A percentile compares a stretch with the other conserved stretches of the same genome.
Evolutionary conservation across 805 yeast species (phyloP).

Genomic region (Candida argentea): DNA sequence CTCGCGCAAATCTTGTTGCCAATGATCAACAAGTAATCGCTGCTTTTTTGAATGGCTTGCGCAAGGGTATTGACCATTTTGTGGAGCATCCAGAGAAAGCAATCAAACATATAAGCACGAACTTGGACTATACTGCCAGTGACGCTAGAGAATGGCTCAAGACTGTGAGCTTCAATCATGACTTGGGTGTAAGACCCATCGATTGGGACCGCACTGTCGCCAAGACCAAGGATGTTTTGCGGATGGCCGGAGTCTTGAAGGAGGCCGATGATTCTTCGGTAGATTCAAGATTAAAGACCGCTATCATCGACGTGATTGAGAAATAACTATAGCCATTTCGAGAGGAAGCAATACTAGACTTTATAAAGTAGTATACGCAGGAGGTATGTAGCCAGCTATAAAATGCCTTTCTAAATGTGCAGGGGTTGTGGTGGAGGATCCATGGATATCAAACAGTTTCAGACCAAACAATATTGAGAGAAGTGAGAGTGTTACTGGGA

Average conservation of each 20-base stretch:
- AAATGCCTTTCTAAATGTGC: no score
- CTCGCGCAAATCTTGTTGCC: conserved; percentile 29
- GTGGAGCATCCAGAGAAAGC: conserved; percentile 52
- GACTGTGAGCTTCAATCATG: conserved; percentile 56
- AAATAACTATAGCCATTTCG: background rate
- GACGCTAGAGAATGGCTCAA: conserved; percentile 79
- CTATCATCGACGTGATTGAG: conserved; percentile 5
- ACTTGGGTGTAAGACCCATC: conserved; percentile 25
- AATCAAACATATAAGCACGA: conserved; percentile 47
- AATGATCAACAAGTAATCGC: conserved; percentile 12
- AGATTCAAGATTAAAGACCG: conserved; percentile 16
- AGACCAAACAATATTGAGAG: no score
- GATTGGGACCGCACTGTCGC: conserved; percentile 41
- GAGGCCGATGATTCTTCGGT: conserved; percentile 19
- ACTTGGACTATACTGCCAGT: conserved; percentile 64
- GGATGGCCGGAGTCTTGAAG: conserved; percentile 51
- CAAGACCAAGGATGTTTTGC: conserved; percentile 48
- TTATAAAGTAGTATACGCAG: background rate
- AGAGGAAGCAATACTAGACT: background rate
- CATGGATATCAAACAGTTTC: no score
- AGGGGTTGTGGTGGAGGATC: no score
- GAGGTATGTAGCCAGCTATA: no score
- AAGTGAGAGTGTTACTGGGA: no score
- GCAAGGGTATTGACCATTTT: conserved; percentile 63
- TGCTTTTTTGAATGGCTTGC: conserved; percentile 43